phyloP scores from a whole-genome alignment of 257 asterid species.

The Solanum habrochaites region DNA sequence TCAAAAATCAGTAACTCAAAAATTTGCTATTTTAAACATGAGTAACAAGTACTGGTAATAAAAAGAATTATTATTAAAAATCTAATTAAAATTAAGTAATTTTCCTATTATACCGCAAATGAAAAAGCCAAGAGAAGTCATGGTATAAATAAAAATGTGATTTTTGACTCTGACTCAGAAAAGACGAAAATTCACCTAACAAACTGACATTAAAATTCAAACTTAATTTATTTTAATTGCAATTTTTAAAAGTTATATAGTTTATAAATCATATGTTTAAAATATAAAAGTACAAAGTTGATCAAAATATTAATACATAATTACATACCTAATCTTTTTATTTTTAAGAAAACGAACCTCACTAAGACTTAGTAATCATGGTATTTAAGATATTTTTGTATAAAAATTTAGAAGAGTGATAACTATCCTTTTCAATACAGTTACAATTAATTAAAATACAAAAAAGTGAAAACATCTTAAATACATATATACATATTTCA shows the following conservation, averaged over 20 bases:
- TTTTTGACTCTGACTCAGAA: background rate
- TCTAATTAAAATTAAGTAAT: background rate
- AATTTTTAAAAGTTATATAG: background rate
- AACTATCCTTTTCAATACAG: background rate
- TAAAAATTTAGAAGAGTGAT: background rate
- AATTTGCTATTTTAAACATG: background rate
- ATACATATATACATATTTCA: background rate
- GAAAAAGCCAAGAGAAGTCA: background rate
- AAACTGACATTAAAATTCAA: fast-evolving
- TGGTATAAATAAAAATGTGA: background rate
- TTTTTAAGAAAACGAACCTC: background rate
- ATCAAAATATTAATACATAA: background rate
- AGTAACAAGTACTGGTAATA: background rate
- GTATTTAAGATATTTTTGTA: background rate
- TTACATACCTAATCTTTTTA: background rate
- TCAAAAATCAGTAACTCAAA: background rate
- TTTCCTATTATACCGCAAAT: background rate
- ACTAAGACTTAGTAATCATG: background rate
- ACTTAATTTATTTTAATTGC: background rate
- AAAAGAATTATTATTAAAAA: background rate
- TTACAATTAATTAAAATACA: background rate
- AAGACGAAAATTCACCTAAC: background rate
- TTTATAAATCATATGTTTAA: background rate
- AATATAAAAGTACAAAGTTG: background rate
- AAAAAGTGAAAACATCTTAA: background rate